These are phyloP conservation scores for Flaveria floridana DNA, from an alignment of 140 eudicot genomes.

Conservation along the genomic window DNA sequence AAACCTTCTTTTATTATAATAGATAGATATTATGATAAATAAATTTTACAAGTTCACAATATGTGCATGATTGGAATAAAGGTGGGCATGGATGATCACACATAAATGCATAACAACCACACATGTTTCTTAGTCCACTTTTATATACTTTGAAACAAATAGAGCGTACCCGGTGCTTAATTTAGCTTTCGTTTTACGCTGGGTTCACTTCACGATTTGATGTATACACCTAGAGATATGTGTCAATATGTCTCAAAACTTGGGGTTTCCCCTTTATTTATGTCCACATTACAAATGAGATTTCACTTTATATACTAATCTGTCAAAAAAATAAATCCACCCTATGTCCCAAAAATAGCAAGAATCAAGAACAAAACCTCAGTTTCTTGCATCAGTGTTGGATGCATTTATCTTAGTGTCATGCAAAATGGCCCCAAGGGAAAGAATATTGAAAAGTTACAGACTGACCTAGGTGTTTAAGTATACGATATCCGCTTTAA, in stretches of 20 bases:
- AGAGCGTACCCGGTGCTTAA: too few relatives aligned
- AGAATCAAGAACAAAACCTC: conserved; percentile 12
- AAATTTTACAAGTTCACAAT: too few relatives aligned
- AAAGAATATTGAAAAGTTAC: conserved; percentile 17
- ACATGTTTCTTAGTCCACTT: conserved; percentile 14
- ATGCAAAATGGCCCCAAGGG: conserved; percentile 7
- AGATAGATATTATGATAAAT: too few relatives aligned
- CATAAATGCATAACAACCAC: conserved; percentile 13
- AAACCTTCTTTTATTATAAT: too few relatives aligned
- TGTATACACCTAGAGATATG: neutral
- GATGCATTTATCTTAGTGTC: conserved; percentile 23
- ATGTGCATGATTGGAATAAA: too few relatives aligned
- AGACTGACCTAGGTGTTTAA: neutral
- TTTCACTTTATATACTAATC: conserved; percentile 26
- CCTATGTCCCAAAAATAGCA: conserved; percentile 17
- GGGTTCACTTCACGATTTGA: too few relatives aligned
- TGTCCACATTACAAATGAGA: conserved; percentile 18
- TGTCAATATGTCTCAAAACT: neutral
- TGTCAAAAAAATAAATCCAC: neutral
- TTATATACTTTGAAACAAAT: too few relatives aligned
- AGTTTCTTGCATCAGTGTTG: neutral
- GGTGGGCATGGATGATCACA: neutral
- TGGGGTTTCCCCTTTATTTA: conserved; percentile 12
- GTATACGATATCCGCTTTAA: conserved; percentile 25
- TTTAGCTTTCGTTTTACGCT: too few relatives aligned